Evolutionary conservation across 768 basidiomycete species (phyloP), one percentile per base, ranked within the genome.

Genomic region (Suillus plorans): DNA sequence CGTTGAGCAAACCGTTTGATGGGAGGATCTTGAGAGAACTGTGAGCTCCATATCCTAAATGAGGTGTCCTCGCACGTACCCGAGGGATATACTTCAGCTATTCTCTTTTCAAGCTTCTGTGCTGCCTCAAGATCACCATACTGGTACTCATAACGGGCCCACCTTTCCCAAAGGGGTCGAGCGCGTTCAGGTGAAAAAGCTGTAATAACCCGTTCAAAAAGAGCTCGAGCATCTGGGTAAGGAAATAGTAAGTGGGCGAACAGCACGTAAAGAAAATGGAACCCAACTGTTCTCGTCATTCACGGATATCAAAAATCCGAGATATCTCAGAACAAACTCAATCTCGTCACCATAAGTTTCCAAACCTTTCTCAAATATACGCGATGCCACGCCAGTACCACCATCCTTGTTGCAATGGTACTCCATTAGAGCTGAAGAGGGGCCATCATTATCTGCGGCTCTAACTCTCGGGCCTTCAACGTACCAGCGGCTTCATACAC

Each of bases 61-160:
- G n/a, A 49, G 57, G 58, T 18, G 39, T 58, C 45, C 50, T 3
- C 56, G 10, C 12, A 76, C 86, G 47, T 66, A 94, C 95, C 94
- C 58, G 86, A 86, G 0, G 95, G 89, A 76, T 94, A 98, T 1
- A 89, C 87, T 65, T 98, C 96, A 1, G 89, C 81, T 70, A 98
- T 91, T 9, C 97, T 86, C 66, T 89, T 88, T 76, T 97, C 95
- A 56, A 98, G 85, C 76, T 96, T 94, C 69, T 92, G 88, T 3
- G 92, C 86, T 2, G 92, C 90, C 50, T 92, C 89, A 42, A 96
- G 81, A 76, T 96, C 94, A n/a, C 94, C 94, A 71, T 92, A 98
- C 71, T 93, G 90, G 78, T 95, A 98, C 76, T 97, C 94, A 78
- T 97, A 97, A 63, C 90, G 84, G 5, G 95, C 89, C 97, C 96